Percentiles rank a stretch among this genome's conserved stretches.
Evolutionary conservation across 2,329 filamentous ascomycete genomes (phyloP).

Genomic region (Aspergillus tubingensis): DNA sequence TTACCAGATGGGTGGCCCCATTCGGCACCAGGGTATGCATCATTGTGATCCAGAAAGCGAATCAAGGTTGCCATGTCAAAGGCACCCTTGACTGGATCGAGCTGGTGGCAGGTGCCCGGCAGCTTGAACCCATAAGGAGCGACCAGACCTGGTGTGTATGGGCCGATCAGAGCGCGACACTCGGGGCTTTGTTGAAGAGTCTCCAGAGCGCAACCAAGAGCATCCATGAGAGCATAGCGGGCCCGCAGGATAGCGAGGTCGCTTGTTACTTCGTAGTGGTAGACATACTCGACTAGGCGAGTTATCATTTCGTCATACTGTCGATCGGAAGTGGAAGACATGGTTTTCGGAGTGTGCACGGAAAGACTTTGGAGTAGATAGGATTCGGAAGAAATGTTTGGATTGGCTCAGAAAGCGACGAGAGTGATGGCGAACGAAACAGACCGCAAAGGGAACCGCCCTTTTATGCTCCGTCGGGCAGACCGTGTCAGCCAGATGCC

Average conservation of each 20-base stretch:
- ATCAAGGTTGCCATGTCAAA: constrained; percentile 44
- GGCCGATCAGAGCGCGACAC: constrained; percentile 20
- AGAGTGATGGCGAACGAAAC: background rate
- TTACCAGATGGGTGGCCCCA: constrained; percentile 47
- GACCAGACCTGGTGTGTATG: constrained; percentile 16
- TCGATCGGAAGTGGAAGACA: background rate
- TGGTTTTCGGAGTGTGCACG: background rate
- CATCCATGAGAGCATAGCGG: constrained; percentile 26
- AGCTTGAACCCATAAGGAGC: constrained; percentile 38
- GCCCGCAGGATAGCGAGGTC: constrained; percentile 23
- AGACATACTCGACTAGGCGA: constrained; percentile 27
- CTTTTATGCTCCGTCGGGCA: constrained; percentile 1
- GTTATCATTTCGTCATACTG: constrained; percentile 39
- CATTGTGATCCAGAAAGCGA: constrained; percentile 47
- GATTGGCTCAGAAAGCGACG: background rate
- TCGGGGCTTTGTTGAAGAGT: constrained; percentile 24
- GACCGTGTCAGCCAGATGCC: background rate
- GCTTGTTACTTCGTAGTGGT: constrained; percentile 19
- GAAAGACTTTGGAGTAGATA: background rate
- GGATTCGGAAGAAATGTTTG: background rate
- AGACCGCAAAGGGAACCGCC: background rate
- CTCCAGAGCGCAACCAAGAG: constrained; percentile 30
- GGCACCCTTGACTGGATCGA: constrained; percentile 43
- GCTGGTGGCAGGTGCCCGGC: constrained; percentile 39
- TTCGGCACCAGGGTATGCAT: constrained; percentile 44